Evolutionary conservation across 1,139 yeast genomes (phyloP), one percentile per base, ranked within the genome.

Genomic region (Hanseniaspora sp.): DNA sequence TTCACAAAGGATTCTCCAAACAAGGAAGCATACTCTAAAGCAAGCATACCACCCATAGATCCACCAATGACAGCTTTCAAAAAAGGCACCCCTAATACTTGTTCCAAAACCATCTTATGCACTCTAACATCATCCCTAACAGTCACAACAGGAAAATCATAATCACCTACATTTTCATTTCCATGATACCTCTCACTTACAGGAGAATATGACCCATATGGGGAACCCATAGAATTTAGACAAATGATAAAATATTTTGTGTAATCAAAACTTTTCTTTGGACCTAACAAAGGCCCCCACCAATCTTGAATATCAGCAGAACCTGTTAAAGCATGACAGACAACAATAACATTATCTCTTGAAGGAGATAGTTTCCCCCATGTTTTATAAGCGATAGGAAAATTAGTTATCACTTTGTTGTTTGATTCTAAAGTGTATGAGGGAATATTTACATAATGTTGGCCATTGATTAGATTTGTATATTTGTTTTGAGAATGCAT

Each of bases 11-110:
- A 76, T 1, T 75, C 70, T n/a, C 86, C 84, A 60, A 78, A 84
- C 64, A 79, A 84, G 2, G 84, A 81, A 56, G 63, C 73, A 75
- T 90, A 92, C 67, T 92, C 98, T 60, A 92, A 71, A 0, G 92
- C 90, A 53, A 88, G 71, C 98, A 92, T 92, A n/a, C 98, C 98
- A 40, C 98, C 98, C 98, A 92, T 92, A 33, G 97, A 90, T 0
- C 98, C 98, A 34, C 98, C 98, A 56, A 92, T 78, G 5, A 86
- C 95, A 52, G 83, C 78, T 56, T 75, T 76, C 31, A 92, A 86
- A 0, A 85, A 87, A 53, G 92, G 70, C 18, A 75, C 75, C 31
- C 86, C 87, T 12, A 54, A 38, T 13, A 48, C 48, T 3, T 41
- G 37, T 23, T 40, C 52, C 55, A 92, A 72, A 6, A 92, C 82